phyloP scores from a whole-genome alignment of 108 stramenopile genomes.

The Tribonema minus region DNA sequence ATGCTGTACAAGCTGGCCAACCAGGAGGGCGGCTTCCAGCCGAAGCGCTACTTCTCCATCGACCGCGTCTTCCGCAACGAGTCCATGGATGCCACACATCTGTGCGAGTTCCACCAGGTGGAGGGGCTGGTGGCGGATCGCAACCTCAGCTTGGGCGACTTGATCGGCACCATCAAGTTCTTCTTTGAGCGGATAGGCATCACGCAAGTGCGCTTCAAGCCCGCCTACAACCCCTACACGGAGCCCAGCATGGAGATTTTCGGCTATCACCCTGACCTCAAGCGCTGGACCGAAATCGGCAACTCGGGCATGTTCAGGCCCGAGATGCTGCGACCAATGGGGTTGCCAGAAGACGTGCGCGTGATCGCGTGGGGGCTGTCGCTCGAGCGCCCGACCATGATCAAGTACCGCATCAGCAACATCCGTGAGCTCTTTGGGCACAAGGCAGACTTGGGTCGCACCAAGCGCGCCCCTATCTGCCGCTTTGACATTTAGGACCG shows the following conservation, averaged over 20 bases:
- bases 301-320: constrained; percentile 96
- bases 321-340: constrained; percentile 99
- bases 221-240: constrained; percentile 99
- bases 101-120: constrained; percentile 98
- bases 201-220: constrained; percentile 85
- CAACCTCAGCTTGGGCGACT: constrained; percentile 87
- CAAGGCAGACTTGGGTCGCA: constrained; percentile 93
- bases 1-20: constrained; percentile 44
- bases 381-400: constrained; percentile 99
- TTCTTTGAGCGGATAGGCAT: constrained; percentile 97
- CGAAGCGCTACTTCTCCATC: constrained; percentile 91
- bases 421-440: constrained; percentile 99
- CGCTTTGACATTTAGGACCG: constrained; percentile 63
- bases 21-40: constrained; percentile 83
- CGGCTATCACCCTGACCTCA: constrained; percentile 99
- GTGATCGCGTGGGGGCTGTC: constrained; percentile 99
- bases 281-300: constrained; percentile 99
- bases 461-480: constrained; percentile 85
- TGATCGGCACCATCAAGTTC: constrained; percentile 96
- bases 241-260: constrained; percentile 99
- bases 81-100: constrained; percentile 98
- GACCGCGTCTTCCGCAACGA: constrained; percentile 99
- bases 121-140: constrained; percentile 99
- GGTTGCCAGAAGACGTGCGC: constrained; percentile 96
- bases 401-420: constrained; percentile 98